Percentiles rank a stretch among this genome's conserved stretches.
These are phyloP conservation scores for Penicillium odoratum DNA, from an alignment of 495 filamentous ascomycete species.

Conservation along the genomic window DNA sequence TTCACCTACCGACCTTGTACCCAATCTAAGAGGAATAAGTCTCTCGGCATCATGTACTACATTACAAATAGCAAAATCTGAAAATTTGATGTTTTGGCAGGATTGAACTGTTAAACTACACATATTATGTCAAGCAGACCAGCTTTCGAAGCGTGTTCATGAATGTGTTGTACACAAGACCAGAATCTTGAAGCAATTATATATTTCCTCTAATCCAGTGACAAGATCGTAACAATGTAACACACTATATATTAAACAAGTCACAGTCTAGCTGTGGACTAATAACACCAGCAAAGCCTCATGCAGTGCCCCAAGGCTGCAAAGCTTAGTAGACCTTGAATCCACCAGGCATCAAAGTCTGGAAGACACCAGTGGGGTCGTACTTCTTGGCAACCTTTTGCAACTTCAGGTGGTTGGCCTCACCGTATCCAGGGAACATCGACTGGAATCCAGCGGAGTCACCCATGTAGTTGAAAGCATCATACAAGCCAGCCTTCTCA, in stretches of 20 bases:
- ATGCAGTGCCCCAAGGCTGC: not conserved
- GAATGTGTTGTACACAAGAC: too few relatives aligned
- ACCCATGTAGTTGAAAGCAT: slow-evolving; percentile 37
- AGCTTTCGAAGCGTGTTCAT: too few relatives aligned
- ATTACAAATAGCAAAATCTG: too few relatives aligned
- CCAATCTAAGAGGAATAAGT: too few relatives aligned
- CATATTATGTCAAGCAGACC: too few relatives aligned
- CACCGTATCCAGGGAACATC: slow-evolving; percentile 49
- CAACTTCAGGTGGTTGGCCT: slow-evolving; percentile 39
- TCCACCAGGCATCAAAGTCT: slow-evolving; percentile 44
- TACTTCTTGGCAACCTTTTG: slow-evolving; percentile 42
- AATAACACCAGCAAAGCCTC: not conserved
- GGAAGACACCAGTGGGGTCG: slow-evolving; percentile 52
- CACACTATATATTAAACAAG: too few relatives aligned
- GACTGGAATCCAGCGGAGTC: slow-evolving; percentile 35
- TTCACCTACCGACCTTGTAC: too few relatives aligned
- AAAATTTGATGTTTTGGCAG: too few relatives aligned
- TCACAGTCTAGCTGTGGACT: not conserved
- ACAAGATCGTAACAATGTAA: not conserved
- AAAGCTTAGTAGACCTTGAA: slow-evolving; percentile 31
- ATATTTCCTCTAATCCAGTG: not conserved
- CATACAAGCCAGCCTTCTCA: slow-evolving; percentile 31
- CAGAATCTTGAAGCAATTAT: not conserved
- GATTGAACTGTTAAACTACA: too few relatives aligned
- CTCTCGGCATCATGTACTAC: too few relatives aligned